Percentiles rank a stretch among this genome's conserved stretches.
Evolutionary conservation across 345 rosid species (phyloP).

Genomic region (Salix viminalis): DNA sequence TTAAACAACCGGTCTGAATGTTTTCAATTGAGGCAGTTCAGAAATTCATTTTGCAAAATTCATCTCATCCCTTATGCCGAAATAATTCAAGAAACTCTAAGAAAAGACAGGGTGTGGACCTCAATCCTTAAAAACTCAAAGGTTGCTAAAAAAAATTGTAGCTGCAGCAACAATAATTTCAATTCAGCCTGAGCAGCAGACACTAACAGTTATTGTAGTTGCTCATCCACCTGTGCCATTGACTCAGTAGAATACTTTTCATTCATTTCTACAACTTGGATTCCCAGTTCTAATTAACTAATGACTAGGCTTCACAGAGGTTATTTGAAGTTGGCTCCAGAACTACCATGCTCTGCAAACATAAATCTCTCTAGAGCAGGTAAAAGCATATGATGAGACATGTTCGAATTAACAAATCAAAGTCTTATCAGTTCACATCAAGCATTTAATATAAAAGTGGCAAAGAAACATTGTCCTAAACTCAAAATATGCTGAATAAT

Average conservation of each 20-base stretch:
- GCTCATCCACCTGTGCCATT: not conserved
- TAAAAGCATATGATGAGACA: not conserved
- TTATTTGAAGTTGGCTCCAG: not conserved
- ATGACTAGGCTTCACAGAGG: not conserved
- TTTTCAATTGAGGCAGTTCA: not conserved
- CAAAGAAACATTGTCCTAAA: not conserved
- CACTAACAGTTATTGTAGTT: not conserved
- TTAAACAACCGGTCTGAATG: not conserved
- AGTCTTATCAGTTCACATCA: not conserved
- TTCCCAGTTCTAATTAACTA: not conserved
- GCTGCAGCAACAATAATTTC: not conserved
- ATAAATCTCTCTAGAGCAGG: not conserved
- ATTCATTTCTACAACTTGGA: constrained; percentile 2
- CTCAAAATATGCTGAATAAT: not conserved
- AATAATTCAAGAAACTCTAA: not conserved
- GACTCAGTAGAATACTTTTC: not conserved
- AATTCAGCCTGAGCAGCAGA: not conserved
- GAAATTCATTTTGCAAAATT: not conserved
- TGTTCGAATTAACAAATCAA: not conserved
- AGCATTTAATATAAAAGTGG: not conserved
- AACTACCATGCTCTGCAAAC: not conserved
- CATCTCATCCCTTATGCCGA: not conserved
- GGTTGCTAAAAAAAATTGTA: not conserved
- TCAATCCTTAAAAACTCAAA: not conserved
- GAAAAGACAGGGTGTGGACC: not conserved